Conservation (phyloP, 768 basidiomycete genomes). For the Gautieria morchelliformis region DNA sequence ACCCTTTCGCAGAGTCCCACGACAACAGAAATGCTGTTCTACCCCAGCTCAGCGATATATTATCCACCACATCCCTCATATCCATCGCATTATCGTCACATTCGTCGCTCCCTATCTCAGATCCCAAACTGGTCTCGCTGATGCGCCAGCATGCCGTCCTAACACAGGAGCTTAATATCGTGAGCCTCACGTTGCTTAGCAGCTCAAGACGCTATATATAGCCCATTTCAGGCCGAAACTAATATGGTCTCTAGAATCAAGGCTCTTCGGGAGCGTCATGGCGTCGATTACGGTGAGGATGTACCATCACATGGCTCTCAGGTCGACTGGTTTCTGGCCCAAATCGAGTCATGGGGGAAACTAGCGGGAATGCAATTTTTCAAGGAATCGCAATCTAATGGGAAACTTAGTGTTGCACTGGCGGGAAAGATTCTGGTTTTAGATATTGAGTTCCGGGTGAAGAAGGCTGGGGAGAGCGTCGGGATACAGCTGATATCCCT, state of each 20-base stretch:
- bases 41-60: constrained; percentile 6
- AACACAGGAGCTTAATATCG: constrained; percentile 41
- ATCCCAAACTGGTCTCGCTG: constrained; percentile 59
- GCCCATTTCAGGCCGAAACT: constrained; percentile 38
- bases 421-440: constrained; percentile 76
- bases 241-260: constrained; percentile 40
- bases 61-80: constrained; percentile 1
- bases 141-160: constrained; percentile 54
- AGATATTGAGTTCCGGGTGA: constrained; percentile 56
- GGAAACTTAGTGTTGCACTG: constrained; percentile 46
- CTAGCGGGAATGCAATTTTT: constrained; percentile 68
- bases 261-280: constrained; percentile 36
- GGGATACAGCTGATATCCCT: constrained; percentile 41
- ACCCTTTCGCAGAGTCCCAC: constrained; percentile 4
- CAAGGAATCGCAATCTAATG: constrained; percentile 45
- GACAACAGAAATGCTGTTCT: background rate
- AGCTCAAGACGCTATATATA: constrained; percentile 6
- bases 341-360: constrained; percentile 52
- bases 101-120: constrained; percentile 40
- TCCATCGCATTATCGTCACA: constrained; percentile 23
- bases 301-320: constrained; percentile 40
- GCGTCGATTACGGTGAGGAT: constrained; percentile 51
- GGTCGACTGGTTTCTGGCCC: constrained; percentile 48
- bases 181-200: constrained; percentile 22
- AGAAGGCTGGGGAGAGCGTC: constrained; percentile 17